These are phyloP conservation scores for Verticillium isaacii DNA, from an alignment of 2,329 filamentous ascomycete genomes.

Conservation along the genomic window DNA sequence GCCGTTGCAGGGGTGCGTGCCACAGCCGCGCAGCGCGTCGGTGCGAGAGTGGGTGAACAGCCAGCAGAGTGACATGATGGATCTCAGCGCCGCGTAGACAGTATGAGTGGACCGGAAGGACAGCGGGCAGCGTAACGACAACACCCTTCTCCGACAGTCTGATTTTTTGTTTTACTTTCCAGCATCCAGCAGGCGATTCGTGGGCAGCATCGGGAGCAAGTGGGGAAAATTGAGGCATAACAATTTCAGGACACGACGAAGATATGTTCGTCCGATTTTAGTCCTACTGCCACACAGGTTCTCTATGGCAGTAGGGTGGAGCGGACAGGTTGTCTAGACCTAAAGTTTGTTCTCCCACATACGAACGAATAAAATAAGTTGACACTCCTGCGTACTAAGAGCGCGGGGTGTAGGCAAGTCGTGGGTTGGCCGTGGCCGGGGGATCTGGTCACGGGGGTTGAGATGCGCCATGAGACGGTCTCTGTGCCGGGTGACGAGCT, in stretches of 20 bases:
- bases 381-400: constrained; percentile 53
- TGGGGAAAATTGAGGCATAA: neutral
- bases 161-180: neutral
- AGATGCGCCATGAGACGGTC: neutral
- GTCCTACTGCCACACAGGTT: constrained; percentile 53
- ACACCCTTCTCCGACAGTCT: too few species aligned
- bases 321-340: constrained; percentile 65
- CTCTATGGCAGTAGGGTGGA: constrained; percentile 60
- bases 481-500: neutral
- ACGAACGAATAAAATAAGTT: constrained; percentile 53
- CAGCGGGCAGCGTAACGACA: too few species aligned
- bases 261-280: constrained; percentile 58
- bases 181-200: neutral
- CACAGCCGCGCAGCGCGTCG: neutral
- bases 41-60: neutral
- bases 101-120: neutral
- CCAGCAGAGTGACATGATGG: neutral
- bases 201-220: too few species aligned
- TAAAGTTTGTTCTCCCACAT: constrained; percentile 57
- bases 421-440: constrained; percentile 31
- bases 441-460: neutral
- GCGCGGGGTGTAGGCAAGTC: constrained; percentile 58
- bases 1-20: neutral
- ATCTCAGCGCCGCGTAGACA: neutral
- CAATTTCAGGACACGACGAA: neutral